Evolutionary conservation across 1,284 basidiomycete species (phyloP), one percentile per base, ranked within the genome.

Genomic region (Anthracocystis setariae): DNA sequence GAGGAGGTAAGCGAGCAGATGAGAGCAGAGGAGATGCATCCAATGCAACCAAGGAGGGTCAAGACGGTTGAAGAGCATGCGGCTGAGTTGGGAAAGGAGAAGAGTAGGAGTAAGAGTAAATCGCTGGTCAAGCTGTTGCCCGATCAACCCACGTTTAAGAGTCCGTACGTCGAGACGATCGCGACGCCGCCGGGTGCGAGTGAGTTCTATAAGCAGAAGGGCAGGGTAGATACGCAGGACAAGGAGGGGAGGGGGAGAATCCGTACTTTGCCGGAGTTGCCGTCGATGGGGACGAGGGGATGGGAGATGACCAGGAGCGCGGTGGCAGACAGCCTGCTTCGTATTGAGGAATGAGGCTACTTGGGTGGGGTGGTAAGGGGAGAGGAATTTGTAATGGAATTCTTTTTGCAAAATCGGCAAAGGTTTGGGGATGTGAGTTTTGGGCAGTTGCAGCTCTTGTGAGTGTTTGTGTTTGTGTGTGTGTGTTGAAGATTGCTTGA

Each of bases 61-160:
- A 50, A 37, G 35, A 37, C 35, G 35, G 35, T 37, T 15, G 35
- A 56, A n/a, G 48, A 69, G 21, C 52, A 44, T n/a, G 52, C 66
- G 25, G 59, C 56, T 0, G 35, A 44, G n/a, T 20, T 61, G 23
- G 64, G 53, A 0, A 46, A 29, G 12, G 7, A 29, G 29, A 29
- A 49, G 18, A 46, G 45, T 12, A 7, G 25, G 32, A 17, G 17
- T 12, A 7, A 33, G 32, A 17, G 17, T 10, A 56, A 54, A n/a
- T 46, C 65, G 2, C 56, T 58, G 12, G 55, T 59, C 12, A 72
- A 72, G 39, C 18, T 72, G 42, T 37, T 72, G 13, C 56, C 52
- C 8, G 69, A 72, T 32, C 59, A 67, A 24, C 62, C 68, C 49
- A 72, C 69, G 33, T 51, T 43, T 8, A 10, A 15, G 3, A 67